These are phyloP conservation scores for Potentilla sterilis DNA, from an alignment of 306 rosid species.

Conservation along the genomic window DNA sequence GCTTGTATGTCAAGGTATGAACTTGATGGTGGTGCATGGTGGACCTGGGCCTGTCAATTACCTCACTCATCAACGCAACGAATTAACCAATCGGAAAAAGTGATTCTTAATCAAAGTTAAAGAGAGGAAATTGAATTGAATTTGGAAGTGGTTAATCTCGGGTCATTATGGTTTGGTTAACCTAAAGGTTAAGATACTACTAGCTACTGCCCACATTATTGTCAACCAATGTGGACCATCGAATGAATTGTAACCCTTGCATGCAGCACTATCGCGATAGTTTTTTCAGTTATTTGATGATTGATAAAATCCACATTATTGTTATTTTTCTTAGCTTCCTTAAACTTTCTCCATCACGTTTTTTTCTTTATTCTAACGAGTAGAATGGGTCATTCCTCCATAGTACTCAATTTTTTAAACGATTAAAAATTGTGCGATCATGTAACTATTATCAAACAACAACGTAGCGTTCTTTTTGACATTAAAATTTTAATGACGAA, in stretches of 20 bases:
- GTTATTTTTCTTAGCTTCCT: neutral
- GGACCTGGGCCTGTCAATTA: constrained; percentile 7
- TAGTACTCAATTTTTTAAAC: too few relatives aligned
- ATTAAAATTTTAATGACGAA: neutral
- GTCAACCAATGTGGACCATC: neutral
- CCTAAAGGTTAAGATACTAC: neutral
- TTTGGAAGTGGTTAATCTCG: constrained; percentile 12
- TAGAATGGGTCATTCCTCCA: neutral
- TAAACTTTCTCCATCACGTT: neutral
- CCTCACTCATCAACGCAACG: constrained; percentile 13
- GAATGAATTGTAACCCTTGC: neutral
- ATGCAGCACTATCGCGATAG: neutral
- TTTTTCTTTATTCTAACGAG: neutral
- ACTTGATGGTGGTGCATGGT: constrained; percentile 25
- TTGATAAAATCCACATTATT: neutral
- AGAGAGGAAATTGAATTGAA: neutral
- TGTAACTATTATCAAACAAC: neutral
- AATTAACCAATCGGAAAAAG: constrained; percentile 9
- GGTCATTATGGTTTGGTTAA: constrained; percentile 23
- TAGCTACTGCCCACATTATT: neutral
- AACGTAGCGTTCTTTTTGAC: neutral
- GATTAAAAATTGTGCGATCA: neutral
- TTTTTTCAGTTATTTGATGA: neutral
- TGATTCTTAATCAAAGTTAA: neutral
- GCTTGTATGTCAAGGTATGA: constrained; percentile 33